Evolutionary conservation across 1,284 basidiomycete species (phyloP).

Genomic region (Sporisorium reilianum): DNA sequence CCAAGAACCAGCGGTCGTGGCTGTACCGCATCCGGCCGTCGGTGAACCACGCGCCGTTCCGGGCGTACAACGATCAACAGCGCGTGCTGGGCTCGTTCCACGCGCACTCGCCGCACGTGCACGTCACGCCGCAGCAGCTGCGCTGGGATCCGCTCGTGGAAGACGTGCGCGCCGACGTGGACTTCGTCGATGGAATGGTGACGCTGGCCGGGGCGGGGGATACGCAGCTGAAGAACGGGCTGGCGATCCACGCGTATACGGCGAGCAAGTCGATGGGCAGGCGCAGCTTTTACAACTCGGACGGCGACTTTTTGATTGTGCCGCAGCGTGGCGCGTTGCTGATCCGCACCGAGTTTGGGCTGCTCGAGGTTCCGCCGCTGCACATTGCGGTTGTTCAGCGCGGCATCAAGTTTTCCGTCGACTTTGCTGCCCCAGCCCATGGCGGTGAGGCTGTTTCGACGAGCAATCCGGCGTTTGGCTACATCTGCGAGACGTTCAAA

Average conservation of each 20-base stretch:
- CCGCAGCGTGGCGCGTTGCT: slow-evolving; percentile 77
- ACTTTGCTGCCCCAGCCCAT: slow-evolving; percentile 6
- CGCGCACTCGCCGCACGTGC: slow-evolving; percentile 72
- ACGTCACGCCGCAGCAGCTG: slow-evolving; percentile 77
- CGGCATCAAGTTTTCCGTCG: slow-evolving; percentile 77
- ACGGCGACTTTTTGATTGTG: slow-evolving; percentile 79
- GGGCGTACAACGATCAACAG: slow-evolving; percentile 74
- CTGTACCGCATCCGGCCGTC: slow-evolving; percentile 75
- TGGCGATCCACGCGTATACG: slow-evolving; percentile 75
- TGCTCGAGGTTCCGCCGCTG: slow-evolving; percentile 77
- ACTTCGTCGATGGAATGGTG: slow-evolving; percentile 77
- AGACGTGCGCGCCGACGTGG: slow-evolving; percentile 70
- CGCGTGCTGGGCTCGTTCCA: slow-evolving; percentile 69
- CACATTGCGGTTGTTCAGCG: slow-evolving; percentile 77
- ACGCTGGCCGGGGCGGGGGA: slow-evolving; percentile 78
- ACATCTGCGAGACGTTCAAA: slow-evolving; percentile 72
- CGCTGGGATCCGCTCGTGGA: slow-evolving; percentile 75
- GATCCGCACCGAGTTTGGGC: slow-evolving; percentile 79
- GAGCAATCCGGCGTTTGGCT: slow-evolving; percentile 71
- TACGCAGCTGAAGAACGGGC: slow-evolving; percentile 72
- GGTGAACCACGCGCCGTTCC: slow-evolving; percentile 78
- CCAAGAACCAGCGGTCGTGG: slow-evolving; percentile 72
- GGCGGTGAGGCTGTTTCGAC: slow-evolving; percentile 23
- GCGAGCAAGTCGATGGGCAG: slow-evolving; percentile 77
- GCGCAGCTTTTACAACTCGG: slow-evolving; percentile 77